These are phyloP conservation scores for Tinospora cordifolia DNA, from an alignment of 164 flowering plant species.

Conservation along the genomic window DNA sequence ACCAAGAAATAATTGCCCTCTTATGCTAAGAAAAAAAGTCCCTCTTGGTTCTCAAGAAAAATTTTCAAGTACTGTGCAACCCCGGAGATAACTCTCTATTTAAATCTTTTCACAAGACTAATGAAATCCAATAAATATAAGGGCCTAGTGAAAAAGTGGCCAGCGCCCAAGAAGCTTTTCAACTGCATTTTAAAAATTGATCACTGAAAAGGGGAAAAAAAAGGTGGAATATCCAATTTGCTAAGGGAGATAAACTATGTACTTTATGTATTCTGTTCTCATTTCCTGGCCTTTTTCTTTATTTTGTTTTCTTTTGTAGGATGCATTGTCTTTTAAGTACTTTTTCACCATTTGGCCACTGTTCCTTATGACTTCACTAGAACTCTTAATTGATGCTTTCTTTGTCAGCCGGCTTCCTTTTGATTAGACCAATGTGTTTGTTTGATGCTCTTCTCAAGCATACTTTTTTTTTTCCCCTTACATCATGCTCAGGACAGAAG, in stretches of 20 bases:
- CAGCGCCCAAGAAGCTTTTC: neutral
- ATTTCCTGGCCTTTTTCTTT: neutral
- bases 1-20: neutral
- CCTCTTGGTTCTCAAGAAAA: neutral
- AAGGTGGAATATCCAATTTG: neutral
- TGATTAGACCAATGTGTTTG: neutral
- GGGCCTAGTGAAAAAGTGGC: neutral
- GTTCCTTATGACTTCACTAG: neutral
- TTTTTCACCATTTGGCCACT: neutral
- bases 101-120: too few relatives aligned
- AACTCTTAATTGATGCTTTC: neutral
- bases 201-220: neutral
- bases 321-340: neutral
- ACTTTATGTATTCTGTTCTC: neutral
- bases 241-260: neutral
- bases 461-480: neutral
- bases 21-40: too few relatives aligned
- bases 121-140: neutral
- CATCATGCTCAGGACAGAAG: conserved; percentile 67
- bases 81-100: neutral
- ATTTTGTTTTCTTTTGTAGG: neutral
- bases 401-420: neutral
- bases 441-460: conserved; percentile 2
- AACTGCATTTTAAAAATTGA: neutral
- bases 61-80: neutral